Evolutionary conservation across 148 eudicot species (phyloP).

Genomic region (Camellia sinensis): DNA sequence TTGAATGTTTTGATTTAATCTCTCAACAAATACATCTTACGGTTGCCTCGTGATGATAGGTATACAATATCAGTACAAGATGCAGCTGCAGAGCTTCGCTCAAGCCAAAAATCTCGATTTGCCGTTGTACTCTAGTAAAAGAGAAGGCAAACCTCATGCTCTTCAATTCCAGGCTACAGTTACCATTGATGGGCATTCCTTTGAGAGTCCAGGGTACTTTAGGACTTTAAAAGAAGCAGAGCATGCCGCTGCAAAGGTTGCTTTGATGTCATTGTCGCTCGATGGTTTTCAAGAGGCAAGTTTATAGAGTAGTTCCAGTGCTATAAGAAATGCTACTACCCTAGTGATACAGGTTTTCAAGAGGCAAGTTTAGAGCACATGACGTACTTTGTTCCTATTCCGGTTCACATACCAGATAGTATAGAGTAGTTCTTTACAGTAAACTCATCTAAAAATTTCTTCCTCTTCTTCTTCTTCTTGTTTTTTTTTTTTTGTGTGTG

Average conservation of each 20-base stretch:
- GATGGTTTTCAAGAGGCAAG: slow-evolving; percentile 26
- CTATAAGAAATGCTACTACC: too few relatives aligned
- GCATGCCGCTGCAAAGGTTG: slow-evolving; percentile 22
- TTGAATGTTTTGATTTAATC: background rate
- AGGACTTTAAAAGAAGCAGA: slow-evolving; percentile 26
- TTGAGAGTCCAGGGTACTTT: slow-evolving; percentile 23
- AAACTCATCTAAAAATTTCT: background rate
- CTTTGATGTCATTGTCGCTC: slow-evolving; percentile 18
- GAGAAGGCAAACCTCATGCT: slow-evolving; percentile 24
- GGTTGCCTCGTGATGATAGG: slow-evolving; percentile 2
- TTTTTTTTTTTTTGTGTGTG: background rate
- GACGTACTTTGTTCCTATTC: too few relatives aligned
- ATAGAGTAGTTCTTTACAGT: background rate
- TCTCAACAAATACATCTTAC: slow-evolving; percentile 12
- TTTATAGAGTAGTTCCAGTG: background rate
- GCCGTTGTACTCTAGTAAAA: slow-evolving; percentile 18
- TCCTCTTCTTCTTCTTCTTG: background rate
- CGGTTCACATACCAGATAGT: too few relatives aligned
- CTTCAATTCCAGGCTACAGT: slow-evolving; percentile 21
- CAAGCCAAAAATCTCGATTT: slow-evolving; percentile 12
- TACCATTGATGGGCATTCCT: slow-evolving; percentile 12
- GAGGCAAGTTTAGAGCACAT: too few relatives aligned
- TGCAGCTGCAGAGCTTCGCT: slow-evolving; percentile 16
- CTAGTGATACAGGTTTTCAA: too few relatives aligned
- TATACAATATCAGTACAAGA: slow-evolving; percentile 17